phyloP scores from a whole-genome alignment of 371 early-diverging fungal genomes.

The Circinella minor region DNA sequence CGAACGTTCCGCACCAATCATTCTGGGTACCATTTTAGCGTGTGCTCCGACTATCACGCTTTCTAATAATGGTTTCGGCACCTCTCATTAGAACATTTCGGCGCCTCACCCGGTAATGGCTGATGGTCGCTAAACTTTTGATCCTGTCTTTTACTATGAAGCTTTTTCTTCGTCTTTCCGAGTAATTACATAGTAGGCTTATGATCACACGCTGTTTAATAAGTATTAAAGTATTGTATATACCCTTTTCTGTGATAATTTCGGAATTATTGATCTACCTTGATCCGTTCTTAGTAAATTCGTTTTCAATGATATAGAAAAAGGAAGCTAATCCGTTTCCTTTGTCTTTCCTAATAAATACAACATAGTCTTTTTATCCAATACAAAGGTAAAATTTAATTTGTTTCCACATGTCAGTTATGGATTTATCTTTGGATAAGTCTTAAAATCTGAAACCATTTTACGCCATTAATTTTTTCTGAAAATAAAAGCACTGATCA shows the following conservation, averaged over 20 bases:
- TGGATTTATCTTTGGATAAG: too few relatives aligned
- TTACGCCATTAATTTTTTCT: background rate
- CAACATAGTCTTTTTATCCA: too few relatives aligned
- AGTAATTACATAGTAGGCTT: background rate
- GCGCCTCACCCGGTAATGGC: conserved; percentile 1
- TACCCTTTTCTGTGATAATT: too few relatives aligned
- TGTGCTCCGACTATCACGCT: conserved; percentile 8
- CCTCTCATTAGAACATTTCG: background rate
- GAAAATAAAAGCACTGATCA: background rate
- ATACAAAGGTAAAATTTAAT: too few relatives aligned
- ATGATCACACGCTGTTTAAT: background rate
- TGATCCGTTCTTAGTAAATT: background rate
- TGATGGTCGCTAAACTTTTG: background rate
- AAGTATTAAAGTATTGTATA: background rate
- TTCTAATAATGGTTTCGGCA: background rate
- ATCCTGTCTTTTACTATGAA: background rate
- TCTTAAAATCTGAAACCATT: too few relatives aligned
- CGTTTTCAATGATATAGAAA: background rate
- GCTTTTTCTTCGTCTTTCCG: background rate
- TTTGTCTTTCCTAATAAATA: too few relatives aligned
- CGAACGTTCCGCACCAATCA: conserved; percentile 7
- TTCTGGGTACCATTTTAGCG: background rate
- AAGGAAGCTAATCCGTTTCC: background rate
- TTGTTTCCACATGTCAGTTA: too few relatives aligned
- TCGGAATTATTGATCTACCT: conserved; percentile 5